phyloP scores from a whole-genome alignment of 2,329 filamentous ascomycete species.

The Hirsutella rhossiliensis region DNA sequence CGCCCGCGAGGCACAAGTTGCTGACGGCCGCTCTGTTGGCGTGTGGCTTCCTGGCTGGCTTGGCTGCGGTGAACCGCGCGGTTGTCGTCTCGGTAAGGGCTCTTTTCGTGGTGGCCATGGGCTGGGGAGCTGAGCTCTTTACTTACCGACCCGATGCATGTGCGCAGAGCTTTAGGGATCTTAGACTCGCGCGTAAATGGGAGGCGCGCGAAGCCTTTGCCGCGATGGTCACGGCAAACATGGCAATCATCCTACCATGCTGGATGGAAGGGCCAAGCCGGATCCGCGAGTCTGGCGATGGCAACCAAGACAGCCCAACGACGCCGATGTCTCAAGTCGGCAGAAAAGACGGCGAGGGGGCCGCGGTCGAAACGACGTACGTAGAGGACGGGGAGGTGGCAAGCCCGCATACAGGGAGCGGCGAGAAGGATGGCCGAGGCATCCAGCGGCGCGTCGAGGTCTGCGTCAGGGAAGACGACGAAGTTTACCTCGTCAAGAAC shows the following conservation, averaged over 20 bases:
- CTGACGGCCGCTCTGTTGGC: not conserved
- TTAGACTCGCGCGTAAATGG: not conserved
- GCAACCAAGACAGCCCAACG: not conserved
- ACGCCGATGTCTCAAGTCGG: not conserved
- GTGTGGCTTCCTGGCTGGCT: conserved; percentile 1
- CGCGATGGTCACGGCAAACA: not conserved
- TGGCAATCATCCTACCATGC: not conserved
- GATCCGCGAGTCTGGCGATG: not conserved
- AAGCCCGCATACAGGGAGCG: too few species aligned
- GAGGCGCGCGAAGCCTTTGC: conserved; percentile 3
- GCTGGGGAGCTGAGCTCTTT: not conserved
- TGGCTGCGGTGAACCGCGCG: not conserved
- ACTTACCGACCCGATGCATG: not conserved
- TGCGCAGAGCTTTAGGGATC: not conserved
- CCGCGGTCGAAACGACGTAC: too few species aligned
- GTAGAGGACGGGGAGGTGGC: too few species aligned
- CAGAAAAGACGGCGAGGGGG: too few species aligned
- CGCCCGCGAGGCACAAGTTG: not conserved
- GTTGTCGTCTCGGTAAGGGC: not conserved
- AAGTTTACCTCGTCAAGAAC: conserved; percentile 1
- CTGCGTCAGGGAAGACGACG: conserved; percentile 5
- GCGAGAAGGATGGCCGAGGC: not conserved
- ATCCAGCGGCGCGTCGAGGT: conserved; percentile 7
- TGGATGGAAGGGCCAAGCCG: not conserved
- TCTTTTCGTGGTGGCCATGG: not conserved